Evolutionary conservation across 177 flowering plant genomes (phyloP).

Genomic region (Vitis hybrid): DNA sequence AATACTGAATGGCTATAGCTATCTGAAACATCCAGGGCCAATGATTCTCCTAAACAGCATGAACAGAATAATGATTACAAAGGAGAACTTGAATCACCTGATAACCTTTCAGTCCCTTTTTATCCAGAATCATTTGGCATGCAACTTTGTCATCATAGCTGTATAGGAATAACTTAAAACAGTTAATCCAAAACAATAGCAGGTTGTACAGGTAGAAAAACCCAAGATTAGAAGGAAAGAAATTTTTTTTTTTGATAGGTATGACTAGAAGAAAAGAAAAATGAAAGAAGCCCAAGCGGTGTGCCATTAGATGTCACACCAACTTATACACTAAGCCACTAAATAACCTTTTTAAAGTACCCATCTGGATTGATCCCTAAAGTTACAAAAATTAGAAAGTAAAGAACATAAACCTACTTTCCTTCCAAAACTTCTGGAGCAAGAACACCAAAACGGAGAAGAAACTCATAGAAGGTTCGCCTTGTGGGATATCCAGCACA

Average conservation of each 20-base stretch:
- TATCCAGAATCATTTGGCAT: constrained; percentile 86
- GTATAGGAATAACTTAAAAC: constrained; percentile 7
- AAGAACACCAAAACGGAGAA: constrained; percentile 87
- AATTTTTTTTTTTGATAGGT: no score
- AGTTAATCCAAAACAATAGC: background rate
- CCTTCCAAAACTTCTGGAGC: constrained; percentile 92
- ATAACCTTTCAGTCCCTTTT: constrained; percentile 78
- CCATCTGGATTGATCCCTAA: background rate
- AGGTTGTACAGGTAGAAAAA: background rate
- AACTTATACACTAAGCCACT: no score
- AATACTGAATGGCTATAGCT: no score
- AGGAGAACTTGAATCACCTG: constrained; percentile 51
- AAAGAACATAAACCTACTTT: constrained; percentile 43
- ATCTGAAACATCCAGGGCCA: no score
- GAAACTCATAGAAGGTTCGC: constrained; percentile 92
- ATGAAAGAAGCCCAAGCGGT: background rate
- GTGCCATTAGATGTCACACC: no score
- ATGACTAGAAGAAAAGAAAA: background rate
- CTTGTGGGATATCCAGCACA: constrained; percentile 99
- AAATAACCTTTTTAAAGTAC: background rate
- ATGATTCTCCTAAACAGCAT: no score
- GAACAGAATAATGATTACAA: constrained; percentile 4
- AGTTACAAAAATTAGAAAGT: constrained; percentile 2
- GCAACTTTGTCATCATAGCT: constrained; percentile 85
- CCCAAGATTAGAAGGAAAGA: background rate